phyloP scores from a whole-genome alignment of 1,139 yeast species.

The Hansenula anomala region DNA sequence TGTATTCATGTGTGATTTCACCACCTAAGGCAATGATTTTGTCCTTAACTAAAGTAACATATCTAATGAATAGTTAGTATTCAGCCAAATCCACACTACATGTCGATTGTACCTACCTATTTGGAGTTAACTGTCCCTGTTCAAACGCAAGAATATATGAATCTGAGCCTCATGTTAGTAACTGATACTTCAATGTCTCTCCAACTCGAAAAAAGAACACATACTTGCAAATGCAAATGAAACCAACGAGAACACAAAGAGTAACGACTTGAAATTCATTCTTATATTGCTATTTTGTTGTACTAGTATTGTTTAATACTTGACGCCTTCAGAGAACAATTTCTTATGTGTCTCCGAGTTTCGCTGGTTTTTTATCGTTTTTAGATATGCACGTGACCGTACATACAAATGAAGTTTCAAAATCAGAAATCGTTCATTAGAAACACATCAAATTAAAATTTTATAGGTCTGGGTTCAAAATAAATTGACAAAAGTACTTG shows the following conservation, averaged over 20 bases:
- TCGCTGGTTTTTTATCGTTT: background rate
- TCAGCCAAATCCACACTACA: background rate
- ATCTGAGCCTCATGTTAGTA: constrained; percentile 7
- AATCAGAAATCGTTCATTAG: background rate
- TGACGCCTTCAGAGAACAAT: background rate
- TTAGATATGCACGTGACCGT: background rate
- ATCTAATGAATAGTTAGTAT: constrained; percentile 4
- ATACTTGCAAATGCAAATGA: constrained; percentile 5
- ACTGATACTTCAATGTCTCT: background rate
- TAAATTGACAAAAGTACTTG: constrained; percentile 64
- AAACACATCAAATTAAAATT: background rate
- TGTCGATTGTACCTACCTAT: constrained; percentile 10
- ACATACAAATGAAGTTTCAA: too few species aligned
- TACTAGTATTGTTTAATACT: background rate
- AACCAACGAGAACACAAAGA: constrained; percentile 2
- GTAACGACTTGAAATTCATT: constrained; percentile 5
- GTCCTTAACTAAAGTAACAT: constrained; percentile 23
- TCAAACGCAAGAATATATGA: constrained; percentile 22
- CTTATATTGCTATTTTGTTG: background rate
- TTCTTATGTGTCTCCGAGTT: background rate
- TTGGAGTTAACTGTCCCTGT: constrained; percentile 23
- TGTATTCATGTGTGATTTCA: constrained; percentile 33
- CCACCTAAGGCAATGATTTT: constrained; percentile 32
- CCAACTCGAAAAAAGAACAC: background rate
- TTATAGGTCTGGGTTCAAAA: constrained; percentile 36